These are phyloP conservation scores for Ambispora gerdemannii DNA, from an alignment of 192 early-diverging fungal species.

Conservation along the genomic window DNA sequence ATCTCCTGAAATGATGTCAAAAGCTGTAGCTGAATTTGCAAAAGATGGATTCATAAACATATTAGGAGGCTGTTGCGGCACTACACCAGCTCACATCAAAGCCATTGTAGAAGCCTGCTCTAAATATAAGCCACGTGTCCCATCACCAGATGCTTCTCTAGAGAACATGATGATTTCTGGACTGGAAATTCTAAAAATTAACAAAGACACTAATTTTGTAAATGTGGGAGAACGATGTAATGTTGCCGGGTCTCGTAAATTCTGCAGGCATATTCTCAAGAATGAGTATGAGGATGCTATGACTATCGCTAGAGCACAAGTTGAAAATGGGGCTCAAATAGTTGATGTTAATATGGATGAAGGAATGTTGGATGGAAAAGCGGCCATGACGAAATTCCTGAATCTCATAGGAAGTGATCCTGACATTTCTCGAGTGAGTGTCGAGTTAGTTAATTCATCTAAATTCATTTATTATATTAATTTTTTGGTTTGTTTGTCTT, in stretches of 20 bases:
- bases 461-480: not conserved
- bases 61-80: constrained; percentile 96
- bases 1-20: constrained; percentile 80
- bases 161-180: constrained; percentile 81
- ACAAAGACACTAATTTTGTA: constrained; percentile 80
- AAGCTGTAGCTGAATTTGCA: constrained; percentile 82
- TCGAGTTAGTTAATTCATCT: no score
- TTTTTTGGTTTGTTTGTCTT: not conserved
- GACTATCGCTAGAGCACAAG: constrained; percentile 88
- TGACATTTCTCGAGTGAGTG: constrained; percentile 68
- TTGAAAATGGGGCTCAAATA: constrained; percentile 93
- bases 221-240: constrained; percentile 98
- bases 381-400: constrained; percentile 90
- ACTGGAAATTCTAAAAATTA: constrained; percentile 79
- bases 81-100: constrained; percentile 91
- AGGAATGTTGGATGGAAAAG: constrained; percentile 90
- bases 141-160: constrained; percentile 62
- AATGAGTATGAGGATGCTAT: constrained; percentile 91
- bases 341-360: constrained; percentile 98
- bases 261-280: constrained; percentile 90
- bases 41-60: constrained; percentile 92
- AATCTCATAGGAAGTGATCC: constrained; percentile 95
- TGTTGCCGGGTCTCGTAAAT: constrained; percentile 92
- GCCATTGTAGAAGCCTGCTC: constrained; percentile 75
- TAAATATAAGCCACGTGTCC: constrained; percentile 73